These are phyloP conservation scores for Tuber aestivum DNA, from an alignment of 495 filamentous ascomycete genomes.

Conservation along the genomic window DNA sequence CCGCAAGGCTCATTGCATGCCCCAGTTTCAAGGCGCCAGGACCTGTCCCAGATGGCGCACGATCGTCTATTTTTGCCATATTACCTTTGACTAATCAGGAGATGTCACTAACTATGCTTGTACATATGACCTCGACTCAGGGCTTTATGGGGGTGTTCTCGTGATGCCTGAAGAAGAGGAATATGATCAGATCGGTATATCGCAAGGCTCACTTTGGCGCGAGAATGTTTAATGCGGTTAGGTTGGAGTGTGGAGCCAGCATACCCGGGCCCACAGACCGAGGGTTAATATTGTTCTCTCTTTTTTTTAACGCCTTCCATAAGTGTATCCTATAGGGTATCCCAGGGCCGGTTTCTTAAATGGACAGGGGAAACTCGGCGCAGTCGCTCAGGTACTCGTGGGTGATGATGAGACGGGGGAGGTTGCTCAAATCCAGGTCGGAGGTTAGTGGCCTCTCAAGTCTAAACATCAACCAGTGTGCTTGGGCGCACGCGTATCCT, in stretches of 20 bases:
- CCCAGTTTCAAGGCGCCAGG: not conserved
- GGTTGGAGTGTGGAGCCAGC: not conserved
- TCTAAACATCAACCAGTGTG: not conserved
- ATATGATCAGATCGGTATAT: not conserved
- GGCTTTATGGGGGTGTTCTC: not conserved
- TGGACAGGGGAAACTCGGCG: not conserved
- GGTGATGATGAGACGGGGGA: not conserved
- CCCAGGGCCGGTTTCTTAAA: not conserved
- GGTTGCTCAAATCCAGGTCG: not conserved
- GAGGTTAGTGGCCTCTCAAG: not conserved
- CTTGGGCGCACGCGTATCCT: not conserved
- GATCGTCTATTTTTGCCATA: slow-evolving; percentile 2
- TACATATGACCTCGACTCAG: not conserved
- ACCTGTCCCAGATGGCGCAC: not conserved
- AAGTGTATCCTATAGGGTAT: too few relatives aligned
- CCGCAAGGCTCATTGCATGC: not conserved
- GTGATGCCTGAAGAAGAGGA: not conserved
- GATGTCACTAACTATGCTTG: not conserved
- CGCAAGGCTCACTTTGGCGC: not conserved
- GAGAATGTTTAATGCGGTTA: not conserved
- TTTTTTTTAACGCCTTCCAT: not conserved
- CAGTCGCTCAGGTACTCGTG: not conserved
- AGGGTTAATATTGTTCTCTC: not conserved
- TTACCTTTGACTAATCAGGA: not conserved
- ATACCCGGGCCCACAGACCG: not conserved